Evolutionary conservation across 1,284 basidiomycete species (phyloP), one percentile per base, ranked within the genome.

Genomic region (Limonomyces culmigenus): DNA sequence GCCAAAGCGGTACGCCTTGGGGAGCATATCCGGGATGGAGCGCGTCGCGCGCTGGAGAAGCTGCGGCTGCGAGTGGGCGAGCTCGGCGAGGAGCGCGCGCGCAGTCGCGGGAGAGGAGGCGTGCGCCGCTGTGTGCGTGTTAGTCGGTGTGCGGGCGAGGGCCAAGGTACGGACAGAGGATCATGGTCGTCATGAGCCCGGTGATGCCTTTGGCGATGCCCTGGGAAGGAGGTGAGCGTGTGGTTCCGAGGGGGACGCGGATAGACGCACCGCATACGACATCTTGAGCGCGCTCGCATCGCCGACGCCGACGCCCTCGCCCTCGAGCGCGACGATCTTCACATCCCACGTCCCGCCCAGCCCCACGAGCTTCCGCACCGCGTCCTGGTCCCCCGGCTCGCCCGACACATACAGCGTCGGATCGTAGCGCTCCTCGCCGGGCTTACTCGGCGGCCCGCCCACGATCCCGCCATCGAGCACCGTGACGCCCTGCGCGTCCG

Each of bases 271-370:
- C 37, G 67, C 67, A 47, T 74, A 70, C 13, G 68, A 67, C 70
- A 74, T 72, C 50, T 74, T 74, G 41, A 74, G 47, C 3, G 69
- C 69, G 43, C 69, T 74, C 3, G 71, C 71, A 42, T 66, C 68
- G 4, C 74, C 68, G 14, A 72, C 51, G 1, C 61, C 62, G 2
- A 53, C 58, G 16, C 61, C 63, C 37, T 66, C 61, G 13, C 62
- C 66, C 19, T 47, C 58, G 43, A 74, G 45, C 2, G 56, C 43
- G 6, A 56, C 59, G 10, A 68, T 53, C 44, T 62, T 65, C 27
- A 71, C 43, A 4, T 53, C 50, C 18, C 70, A 47, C 1, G 40
- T 47, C n/a, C n/a, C 23, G 8, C 23, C 23, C n/a, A 27, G 8
- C n/a, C n/a, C n/a, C 11, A 48, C 56, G 39, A 74, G 72, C 19